Conservation (phyloP, 345 rosid species). For the Arabidopsis arenosa region DNA sequence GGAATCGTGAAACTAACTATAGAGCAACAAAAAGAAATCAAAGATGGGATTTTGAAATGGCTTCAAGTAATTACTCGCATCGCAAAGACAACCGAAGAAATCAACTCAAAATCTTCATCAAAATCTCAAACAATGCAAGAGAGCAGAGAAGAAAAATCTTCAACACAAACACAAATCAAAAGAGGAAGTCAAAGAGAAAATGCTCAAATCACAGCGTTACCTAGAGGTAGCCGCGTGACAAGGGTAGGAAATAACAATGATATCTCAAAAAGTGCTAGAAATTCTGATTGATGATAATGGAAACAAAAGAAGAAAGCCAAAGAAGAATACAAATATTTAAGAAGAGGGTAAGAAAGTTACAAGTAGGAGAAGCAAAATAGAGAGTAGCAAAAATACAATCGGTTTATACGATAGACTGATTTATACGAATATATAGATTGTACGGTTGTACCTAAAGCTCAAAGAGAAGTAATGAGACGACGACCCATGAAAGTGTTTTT, state of each 20-base stretch:
- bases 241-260: background rate
- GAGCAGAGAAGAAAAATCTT: constrained; percentile 11
- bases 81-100: constrained; percentile 14
- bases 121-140: background rate
- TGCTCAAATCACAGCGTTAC: background rate
- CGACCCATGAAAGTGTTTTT: too few relatives aligned
- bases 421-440: too few relatives aligned
- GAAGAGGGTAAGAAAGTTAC: background rate
- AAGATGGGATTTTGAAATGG: constrained; percentile 27
- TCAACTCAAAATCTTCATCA: background rate
- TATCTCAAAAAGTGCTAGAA: background rate
- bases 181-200: background rate
- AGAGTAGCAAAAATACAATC: background rate
- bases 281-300: background rate
- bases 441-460: too few relatives aligned
- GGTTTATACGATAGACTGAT: too few relatives aligned
- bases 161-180: background rate
- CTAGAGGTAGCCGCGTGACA: background rate
- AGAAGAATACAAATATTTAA: constrained; percentile 4
- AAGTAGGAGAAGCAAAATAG: constrained; percentile 5
- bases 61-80: constrained; percentile 6
- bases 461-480: too few relatives aligned
- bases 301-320: constrained; percentile 14
- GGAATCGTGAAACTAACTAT: constrained; percentile 1
- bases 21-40: constrained; percentile 22